phyloP scores from a whole-genome alignment of 306 rosid species.

The Sechiopsis laciniata region DNA sequence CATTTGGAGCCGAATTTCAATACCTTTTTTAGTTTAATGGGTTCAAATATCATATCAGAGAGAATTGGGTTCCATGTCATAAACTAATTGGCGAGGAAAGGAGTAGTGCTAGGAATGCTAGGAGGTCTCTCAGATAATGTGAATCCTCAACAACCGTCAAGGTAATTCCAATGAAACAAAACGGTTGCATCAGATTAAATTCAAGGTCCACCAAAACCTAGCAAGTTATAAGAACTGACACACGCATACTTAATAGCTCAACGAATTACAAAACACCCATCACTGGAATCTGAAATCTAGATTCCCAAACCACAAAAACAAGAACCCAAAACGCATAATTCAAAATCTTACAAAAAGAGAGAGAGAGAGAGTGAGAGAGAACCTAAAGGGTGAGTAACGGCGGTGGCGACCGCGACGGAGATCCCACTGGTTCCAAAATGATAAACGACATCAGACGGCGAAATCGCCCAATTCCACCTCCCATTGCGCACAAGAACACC shows the following conservation, averaged over 20 bases:
- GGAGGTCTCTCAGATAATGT: too few species aligned
- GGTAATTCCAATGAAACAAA: neutral
- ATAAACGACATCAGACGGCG: conserved; percentile 49
- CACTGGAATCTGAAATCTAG: neutral
- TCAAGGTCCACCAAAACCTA: neutral
- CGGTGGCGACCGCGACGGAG: conserved; percentile 76
- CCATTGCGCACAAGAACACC: conserved; percentile 34
- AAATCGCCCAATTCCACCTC: conserved; percentile 51
- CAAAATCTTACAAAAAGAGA: neutral
- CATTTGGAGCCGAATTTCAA: too few species aligned
- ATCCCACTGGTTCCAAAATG: conserved; percentile 80
- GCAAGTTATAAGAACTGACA: neutral
- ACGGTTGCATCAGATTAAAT: conserved; percentile 5
- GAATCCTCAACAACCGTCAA: neutral
- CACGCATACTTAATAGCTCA: neutral
- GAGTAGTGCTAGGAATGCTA: too few species aligned
- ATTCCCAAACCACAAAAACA: neutral
- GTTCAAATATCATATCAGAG: too few species aligned
- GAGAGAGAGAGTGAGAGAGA: neutral
- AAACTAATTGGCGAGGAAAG: too few species aligned
- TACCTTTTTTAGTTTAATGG: too few species aligned
- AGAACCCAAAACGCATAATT: neutral
- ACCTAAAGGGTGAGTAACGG: conserved; percentile 86
- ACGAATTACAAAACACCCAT: neutral
- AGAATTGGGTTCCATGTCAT: too few species aligned